phyloP scores from a whole-genome alignment of 148 eudicot species.

The Camellia lanceoleosa region DNA sequence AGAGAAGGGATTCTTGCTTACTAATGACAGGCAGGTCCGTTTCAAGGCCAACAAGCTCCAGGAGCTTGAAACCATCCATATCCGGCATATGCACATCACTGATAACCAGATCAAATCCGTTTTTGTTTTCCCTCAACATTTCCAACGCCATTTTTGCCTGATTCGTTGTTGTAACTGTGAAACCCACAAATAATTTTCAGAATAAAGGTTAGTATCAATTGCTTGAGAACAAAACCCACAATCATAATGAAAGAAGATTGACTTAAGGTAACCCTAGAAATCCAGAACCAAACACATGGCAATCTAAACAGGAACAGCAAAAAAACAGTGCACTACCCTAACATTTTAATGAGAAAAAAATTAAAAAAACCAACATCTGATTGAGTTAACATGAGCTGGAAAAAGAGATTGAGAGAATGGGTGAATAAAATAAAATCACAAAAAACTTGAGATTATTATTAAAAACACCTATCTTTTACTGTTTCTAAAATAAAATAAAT shows the following conservation, averaged over 20 bases:
- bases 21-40: constrained; percentile 92
- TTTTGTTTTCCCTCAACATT: constrained; percentile 58
- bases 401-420: background rate
- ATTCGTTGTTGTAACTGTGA: constrained; percentile 64
- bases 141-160: constrained; percentile 59
- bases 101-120: constrained; percentile 63
- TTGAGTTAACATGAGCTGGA: constrained; percentile 1
- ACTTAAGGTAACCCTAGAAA: background rate
- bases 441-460: background rate
- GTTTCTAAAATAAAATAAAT: background rate
- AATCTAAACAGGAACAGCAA: background rate
- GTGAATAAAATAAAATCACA: background rate
- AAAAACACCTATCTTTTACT: background rate
- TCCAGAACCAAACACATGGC: background rate
- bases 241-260: background rate
- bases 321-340: background rate
- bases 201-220: background rate
- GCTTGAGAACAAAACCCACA: background rate
- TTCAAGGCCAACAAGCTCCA: constrained; percentile 82
- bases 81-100: constrained; percentile 91
- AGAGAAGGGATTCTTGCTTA: constrained; percentile 31
- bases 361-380: background rate
- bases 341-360: background rate
- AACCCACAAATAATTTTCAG: constrained; percentile 1
- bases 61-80: constrained; percentile 94